Percentiles rank a stretch among this genome's conserved stretches.
Conservation (phyloP, 2,329 filamentous ascomycete genomes). For the Emergomyces orientalis region DNA sequence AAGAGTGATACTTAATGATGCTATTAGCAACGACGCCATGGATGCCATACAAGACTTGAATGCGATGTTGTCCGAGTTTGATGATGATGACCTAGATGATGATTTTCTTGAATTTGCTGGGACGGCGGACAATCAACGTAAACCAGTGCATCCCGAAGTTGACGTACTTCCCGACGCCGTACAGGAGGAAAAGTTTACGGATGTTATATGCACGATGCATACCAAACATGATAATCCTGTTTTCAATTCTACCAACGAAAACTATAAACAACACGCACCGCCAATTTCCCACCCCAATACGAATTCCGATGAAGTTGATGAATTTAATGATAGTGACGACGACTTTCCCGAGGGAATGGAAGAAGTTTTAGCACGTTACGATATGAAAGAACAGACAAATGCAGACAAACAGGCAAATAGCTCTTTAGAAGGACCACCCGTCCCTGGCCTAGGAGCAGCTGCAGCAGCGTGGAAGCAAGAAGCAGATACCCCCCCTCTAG, state of each 20-base stretch:
- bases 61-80: slow-evolving; percentile 37
- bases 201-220: background rate
- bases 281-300: slow-evolving; percentile 1
- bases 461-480: slow-evolving; percentile 16
- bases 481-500: slow-evolving; percentile 32
- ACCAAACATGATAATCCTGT: background rate
- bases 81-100: slow-evolving; percentile 39
- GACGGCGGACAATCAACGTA: slow-evolving; percentile 10
- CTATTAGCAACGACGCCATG: background rate
- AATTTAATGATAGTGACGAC: slow-evolving; percentile 61
- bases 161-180: background rate
- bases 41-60: slow-evolving; percentile 2
- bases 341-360: slow-evolving; percentile 51
- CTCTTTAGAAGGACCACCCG: background rate
- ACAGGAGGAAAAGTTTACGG: background rate
- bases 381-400: slow-evolving; percentile 23
- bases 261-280: background rate
- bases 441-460: background rate
- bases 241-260: background rate
- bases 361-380: slow-evolving; percentile 48
- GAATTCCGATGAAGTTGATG: slow-evolving; percentile 33
- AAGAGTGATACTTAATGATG: background rate
- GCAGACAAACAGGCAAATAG: background rate
- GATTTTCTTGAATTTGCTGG: slow-evolving; percentile 33
- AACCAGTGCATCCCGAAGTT: background rate